phyloP scores from a whole-genome alignment of 148 eudicot genomes.

The Heliosperma pusillum region DNA sequence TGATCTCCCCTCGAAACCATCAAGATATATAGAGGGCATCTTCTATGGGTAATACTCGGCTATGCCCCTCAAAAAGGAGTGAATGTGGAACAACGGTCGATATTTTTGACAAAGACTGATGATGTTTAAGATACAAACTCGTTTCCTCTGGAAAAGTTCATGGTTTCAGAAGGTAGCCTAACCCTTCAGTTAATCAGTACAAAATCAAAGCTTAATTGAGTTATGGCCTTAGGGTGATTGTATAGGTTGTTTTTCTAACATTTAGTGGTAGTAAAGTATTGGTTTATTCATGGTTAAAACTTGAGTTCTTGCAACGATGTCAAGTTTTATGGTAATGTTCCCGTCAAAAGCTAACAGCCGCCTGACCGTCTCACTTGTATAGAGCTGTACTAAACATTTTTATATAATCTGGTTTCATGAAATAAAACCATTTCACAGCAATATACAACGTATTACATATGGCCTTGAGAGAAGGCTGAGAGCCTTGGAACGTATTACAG shows the following conservation, averaged over 20 bases:
- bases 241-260: neutral
- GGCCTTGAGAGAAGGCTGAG: no score
- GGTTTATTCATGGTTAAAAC: neutral
- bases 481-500: no score
- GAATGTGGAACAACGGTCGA: neutral
- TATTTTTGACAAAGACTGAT: constrained; percentile 1
- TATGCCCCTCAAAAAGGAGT: neutral
- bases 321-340: neutral
- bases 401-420: no score
- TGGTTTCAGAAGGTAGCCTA: neutral
- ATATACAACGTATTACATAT: no score
- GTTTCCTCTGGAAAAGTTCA: neutral
- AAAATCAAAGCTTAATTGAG: neutral
- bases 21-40: neutral
- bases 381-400: neutral
- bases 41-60: neutral
- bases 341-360: neutral
- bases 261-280: neutral
- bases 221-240: neutral
- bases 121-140: neutral
- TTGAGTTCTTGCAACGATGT: neutral
- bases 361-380: neutral
- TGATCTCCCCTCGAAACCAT: neutral
- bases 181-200: neutral
- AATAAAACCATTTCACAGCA: no score